These are phyloP conservation scores for Durio zibethinus DNA, from an alignment of 345 rosid species.

Conservation along the genomic window DNA sequence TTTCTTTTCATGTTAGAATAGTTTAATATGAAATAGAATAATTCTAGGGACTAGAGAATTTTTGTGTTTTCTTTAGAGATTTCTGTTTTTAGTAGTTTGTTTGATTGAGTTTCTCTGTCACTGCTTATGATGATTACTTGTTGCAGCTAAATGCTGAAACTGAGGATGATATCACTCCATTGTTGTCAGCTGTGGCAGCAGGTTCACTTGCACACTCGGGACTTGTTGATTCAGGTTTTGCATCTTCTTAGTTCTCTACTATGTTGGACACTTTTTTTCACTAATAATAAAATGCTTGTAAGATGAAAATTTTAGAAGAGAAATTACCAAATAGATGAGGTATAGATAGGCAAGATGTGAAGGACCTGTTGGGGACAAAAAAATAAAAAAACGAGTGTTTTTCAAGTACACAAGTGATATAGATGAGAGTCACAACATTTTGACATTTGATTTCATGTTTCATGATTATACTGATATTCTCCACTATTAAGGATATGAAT, in stretches of 20 bases:
- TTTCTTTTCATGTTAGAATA: slow-evolving; percentile 5
- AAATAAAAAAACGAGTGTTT: not conserved
- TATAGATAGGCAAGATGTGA: too few relatives aligned
- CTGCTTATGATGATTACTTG: slow-evolving; percentile 2
- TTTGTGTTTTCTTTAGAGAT: not conserved
- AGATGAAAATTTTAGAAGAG: not conserved
- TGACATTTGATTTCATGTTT: not conserved
- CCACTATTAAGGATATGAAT: not conserved
- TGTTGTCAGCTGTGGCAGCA: slow-evolving; percentile 90
- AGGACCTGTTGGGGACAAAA: too few relatives aligned
- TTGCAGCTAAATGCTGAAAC: slow-evolving; percentile 88
- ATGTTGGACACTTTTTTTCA: not conserved
- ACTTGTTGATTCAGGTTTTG: slow-evolving; percentile 69
- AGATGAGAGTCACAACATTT: not conserved
- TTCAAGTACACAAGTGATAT: not conserved
- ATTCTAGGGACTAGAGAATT: not conserved
- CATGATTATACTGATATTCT: not conserved
- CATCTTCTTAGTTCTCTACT: slow-evolving; percentile 13
- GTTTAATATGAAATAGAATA: not conserved
- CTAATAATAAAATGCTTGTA: not conserved
- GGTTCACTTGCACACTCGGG: slow-evolving; percentile 70
- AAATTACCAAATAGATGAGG: not conserved
- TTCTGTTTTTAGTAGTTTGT: not conserved
- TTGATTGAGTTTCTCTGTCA: not conserved
- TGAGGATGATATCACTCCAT: slow-evolving; percentile 77